Evolutionary conservation across 2,329 filamentous ascomycete genomes (phyloP).

Genomic region (Apiospora rasikravindrae): DNA sequence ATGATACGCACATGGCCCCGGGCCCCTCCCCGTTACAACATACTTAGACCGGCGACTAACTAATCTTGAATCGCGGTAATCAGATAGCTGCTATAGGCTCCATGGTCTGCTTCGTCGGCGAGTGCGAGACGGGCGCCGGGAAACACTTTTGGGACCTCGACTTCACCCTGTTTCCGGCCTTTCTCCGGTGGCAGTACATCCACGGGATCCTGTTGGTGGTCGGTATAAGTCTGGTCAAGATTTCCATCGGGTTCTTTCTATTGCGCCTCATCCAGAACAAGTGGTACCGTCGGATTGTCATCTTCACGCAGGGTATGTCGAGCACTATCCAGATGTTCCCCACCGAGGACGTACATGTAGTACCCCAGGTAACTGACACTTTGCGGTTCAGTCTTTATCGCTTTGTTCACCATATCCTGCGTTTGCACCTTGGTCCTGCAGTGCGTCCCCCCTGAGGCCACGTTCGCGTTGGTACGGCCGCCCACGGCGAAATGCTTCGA

Average conservation of each 20-base stretch:
- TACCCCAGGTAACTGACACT: too few relatives aligned
- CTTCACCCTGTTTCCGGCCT: conserved; percentile 2
- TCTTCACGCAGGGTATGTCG: conserved; percentile 21
- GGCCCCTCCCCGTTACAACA: accelerated
- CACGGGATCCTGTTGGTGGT: conserved; percentile 22
- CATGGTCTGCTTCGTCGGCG: conserved; percentile 23
- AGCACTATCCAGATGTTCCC: too few relatives aligned
- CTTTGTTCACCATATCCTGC: conserved; percentile 22
- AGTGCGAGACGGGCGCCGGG: conserved; percentile 21
- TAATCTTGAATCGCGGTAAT: neutral
- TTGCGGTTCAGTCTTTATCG: conserved; percentile 23
- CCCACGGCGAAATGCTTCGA: conserved; percentile 19
- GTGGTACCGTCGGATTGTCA: conserved; percentile 23
- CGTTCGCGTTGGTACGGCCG: conserved; percentile 16
- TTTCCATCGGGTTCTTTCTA: conserved; percentile 23
- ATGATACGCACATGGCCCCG: too few relatives aligned
- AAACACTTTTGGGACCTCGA: conserved; percentile 20
- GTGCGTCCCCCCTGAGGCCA: conserved; percentile 17
- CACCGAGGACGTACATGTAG: too few relatives aligned
- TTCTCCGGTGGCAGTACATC: conserved; percentile 23
- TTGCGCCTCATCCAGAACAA: conserved; percentile 22
- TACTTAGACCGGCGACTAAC: neutral
- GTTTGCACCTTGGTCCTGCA: conserved; percentile 21
- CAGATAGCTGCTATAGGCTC: conserved; percentile 23
- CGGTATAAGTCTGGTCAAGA: conserved; percentile 24